These are phyloP conservation scores for Silene uniflora DNA, from an alignment of 148 eudicot species.

Conservation along the genomic window DNA sequence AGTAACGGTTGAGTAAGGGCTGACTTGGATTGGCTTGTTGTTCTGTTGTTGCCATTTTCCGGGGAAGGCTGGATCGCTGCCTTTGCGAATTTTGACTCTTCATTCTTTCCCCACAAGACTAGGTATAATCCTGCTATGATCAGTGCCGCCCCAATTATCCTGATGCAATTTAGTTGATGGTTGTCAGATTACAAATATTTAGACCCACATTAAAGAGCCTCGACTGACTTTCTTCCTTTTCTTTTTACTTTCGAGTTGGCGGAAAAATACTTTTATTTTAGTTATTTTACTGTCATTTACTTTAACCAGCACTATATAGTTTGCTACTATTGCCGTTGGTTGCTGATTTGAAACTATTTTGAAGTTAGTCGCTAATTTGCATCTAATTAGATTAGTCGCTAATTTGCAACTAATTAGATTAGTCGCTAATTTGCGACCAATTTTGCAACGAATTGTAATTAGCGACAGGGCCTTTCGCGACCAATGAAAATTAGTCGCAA, in stretches of 20 bases:
- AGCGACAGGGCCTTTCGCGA: no score
- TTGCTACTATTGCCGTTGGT: no score
- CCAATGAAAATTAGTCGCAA: no score
- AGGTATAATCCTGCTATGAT: conserved; percentile 86
- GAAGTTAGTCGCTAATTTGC: no score
- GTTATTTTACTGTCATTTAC: neutral
- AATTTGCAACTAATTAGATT: no score
- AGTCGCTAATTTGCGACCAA: no score
- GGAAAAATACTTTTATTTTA: neutral
- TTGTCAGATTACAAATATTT: conserved; percentile 12
- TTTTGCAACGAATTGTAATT: no score
- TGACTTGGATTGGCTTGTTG: conserved; percentile 47
- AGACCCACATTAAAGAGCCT: neutral
- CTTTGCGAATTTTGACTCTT: conserved; percentile 70
- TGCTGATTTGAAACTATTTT: no score
- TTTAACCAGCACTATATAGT: neutral
- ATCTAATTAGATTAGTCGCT: no score
- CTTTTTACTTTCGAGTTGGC: neutral
- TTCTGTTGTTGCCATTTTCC: conserved; percentile 52
- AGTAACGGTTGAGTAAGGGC: conserved; percentile 83
- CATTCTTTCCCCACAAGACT: conserved; percentile 92
- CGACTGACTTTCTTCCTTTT: neutral
- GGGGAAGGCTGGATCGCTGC: conserved; percentile 48
- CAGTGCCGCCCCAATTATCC: conserved; percentile 90
- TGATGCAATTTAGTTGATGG: conserved; percentile 27